Base-by-base conservation (phyloP, 176 grass and related monocot genomes). In the Phyllostachys edulis region DNA sequence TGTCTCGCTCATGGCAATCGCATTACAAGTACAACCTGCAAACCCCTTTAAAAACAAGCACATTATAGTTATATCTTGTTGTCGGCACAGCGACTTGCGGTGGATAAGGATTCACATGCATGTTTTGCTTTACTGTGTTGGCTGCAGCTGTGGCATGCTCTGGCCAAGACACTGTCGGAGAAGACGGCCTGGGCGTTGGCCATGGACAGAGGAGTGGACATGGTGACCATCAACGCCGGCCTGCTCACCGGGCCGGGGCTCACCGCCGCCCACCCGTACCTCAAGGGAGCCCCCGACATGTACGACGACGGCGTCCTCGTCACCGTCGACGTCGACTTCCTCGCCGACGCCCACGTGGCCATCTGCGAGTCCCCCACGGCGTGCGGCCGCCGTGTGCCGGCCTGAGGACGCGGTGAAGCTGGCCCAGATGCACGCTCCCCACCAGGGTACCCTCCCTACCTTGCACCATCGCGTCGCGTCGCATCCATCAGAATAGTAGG, bases 141-240 rank as follows among this genome's bases (percentile, higher is more conserved):
- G 18, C 16, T 66, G 15, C 88, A 99, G 96, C 40, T 99, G 69
- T 99, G 96, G 96, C 93, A 99, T 14, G 96, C 91, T 0, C 78
- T 96, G 74, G 93, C 93, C 51, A 99, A 96, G 84, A 99, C 93
- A 14, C 80, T 96, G 2, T 90, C 96, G 4, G 93, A 99, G 90
- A 99, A 92, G 84, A 99, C 96, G 12, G 96, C 96, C 24, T 99
- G 96, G 96, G 93, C 96, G 4, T 49, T 99, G 86, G 96, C 96
- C 5, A 99, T 99, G 96, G 96, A 99, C 87, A 67, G 96, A 15
- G 93, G 89, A n/a, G 89, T 99, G 32, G 86, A 95, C 83, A 99
- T 99, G 96, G 93, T 99, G 84, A 67, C 91, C 62, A 65, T 99
- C 56, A 99, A 99, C 75, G 89, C 91, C 4, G 96, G 96, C 50